phyloP scores from a whole-genome alignment of 2,329 filamentous ascomycete species.

The Botryotinia narcissicola region DNA sequence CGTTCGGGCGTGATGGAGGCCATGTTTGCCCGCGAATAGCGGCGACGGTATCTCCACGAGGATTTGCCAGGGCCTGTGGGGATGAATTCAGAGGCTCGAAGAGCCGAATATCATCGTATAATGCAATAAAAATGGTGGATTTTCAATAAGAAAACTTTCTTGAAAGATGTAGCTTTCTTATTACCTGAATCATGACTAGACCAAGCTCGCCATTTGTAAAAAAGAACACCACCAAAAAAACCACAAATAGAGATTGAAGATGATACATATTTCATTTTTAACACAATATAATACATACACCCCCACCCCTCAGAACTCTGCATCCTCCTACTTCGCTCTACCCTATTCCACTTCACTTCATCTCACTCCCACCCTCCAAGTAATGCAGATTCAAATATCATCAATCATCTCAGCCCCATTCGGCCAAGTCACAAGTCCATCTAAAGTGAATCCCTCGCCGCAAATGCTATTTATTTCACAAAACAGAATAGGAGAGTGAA shows the following conservation, averaged over 20 bases:
- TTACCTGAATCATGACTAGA: too few relatives aligned
- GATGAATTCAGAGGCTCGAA: too few relatives aligned
- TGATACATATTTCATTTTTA: constrained; percentile 7
- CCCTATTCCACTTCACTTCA: not conserved
- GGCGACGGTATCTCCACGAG: too few relatives aligned
- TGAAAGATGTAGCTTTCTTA: too few relatives aligned
- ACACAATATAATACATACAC: constrained; percentile 16
- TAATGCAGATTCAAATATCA: constrained; percentile 1
- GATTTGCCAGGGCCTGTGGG: too few relatives aligned
- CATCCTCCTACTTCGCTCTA: not conserved
- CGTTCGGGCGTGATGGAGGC: too few relatives aligned
- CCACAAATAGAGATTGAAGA: not conserved
- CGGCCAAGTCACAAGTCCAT: not conserved
- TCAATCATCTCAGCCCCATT: not conserved
- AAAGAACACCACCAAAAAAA: not conserved
- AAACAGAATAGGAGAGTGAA: constrained; percentile 18
- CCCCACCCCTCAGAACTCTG: not conserved
- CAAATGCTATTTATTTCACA: constrained; percentile 16
- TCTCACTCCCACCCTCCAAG: not conserved
- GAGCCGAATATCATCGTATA: too few relatives aligned
- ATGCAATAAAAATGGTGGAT: too few relatives aligned
- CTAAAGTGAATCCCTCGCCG: constrained; percentile 10
- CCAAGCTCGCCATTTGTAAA: too few relatives aligned
- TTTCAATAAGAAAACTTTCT: too few relatives aligned
- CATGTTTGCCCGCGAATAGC: too few relatives aligned